Evolutionary conservation across 345 rosid species (phyloP), one percentile per base, ranked within the genome.

Genomic region (Reutealis trisperma): DNA sequence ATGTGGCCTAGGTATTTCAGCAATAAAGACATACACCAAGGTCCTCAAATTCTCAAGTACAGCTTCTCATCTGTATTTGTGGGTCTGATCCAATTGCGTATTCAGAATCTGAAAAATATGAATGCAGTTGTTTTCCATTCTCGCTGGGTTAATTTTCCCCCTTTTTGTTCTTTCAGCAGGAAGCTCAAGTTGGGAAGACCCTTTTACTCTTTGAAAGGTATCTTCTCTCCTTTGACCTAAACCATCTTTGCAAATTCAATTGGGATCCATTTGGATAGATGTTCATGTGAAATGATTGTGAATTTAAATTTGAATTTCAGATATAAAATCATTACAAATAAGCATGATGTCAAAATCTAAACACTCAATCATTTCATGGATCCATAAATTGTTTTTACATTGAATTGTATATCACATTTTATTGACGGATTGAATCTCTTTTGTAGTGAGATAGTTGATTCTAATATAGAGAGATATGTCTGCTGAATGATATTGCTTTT

Each of bases 121-220:
- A 86, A 62, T 72, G 74, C 81, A 14, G 77, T 57, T 62, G 82
- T 78, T 52, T 76, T 84, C 66, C 45, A 77, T 76, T 42, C 82
- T 77, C 81, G 72, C 6, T 71, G 73, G 22, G 37, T 67, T 45
- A 78, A 49, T 14, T 63, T 25, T 59, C 65, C 75, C 75, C 8
- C 83, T 66, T 60, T 51, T 77, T 55, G 75, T 44, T 74, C 74
- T 57, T 78, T 75, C 77, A 77, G 67, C 73, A 78, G 74, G 63
- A 85, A 84, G 72, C 78, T 72, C 75, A 82, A 81, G 69, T 59
- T 71, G 57, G 59, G 71, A 69, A 61, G 57, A 11, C 74, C 82
- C 60, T 44, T 66, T 74, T 70, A 44, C 64, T 74, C 62, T 75
- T 18, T 78, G 7, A 79, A 72, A 83, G 94, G 94, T 87, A 86